Evolutionary conservation across 1,284 basidiomycete genomes (phyloP).

Genomic region (Ceratobasidium sp.): DNA sequence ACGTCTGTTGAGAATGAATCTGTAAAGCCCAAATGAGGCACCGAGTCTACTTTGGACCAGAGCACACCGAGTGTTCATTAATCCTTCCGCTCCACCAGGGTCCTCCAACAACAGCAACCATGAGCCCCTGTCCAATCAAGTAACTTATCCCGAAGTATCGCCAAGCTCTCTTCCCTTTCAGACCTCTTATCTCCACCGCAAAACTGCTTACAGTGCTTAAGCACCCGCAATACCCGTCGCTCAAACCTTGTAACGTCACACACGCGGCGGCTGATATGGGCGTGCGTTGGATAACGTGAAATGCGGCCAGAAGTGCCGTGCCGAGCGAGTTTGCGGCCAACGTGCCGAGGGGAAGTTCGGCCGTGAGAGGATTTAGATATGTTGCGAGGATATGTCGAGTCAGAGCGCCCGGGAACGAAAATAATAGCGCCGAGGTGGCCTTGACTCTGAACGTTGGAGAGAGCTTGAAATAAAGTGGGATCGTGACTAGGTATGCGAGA

Average conservation of each 20-base stretch:
- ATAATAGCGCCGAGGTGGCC: constrained; percentile 89
- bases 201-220: constrained; percentile 96
- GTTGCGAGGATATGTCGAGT: constrained; percentile 85
- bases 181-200: constrained; percentile 79
- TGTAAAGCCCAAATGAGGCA: too few species aligned
- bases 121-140: constrained; percentile 75
- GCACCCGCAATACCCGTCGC: constrained; percentile 95
- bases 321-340: constrained; percentile 88
- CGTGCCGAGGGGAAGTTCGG: constrained; percentile 87
- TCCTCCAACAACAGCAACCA: constrained; percentile 83
- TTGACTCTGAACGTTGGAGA: constrained; percentile 79
- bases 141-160: constrained; percentile 80
- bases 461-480: constrained; percentile 83
- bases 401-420: constrained; percentile 90
- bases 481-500: constrained; percentile 63
- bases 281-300: constrained; percentile 78
- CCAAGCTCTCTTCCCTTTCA: constrained; percentile 71
- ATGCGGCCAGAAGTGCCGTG: constrained; percentile 79
- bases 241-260: constrained; percentile 80
- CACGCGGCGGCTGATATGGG: constrained; percentile 65
- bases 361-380: constrained; percentile 74
- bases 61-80: constrained; percentile 61
- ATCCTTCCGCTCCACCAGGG: constrained; percentile 68
- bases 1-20: too few species aligned
- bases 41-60: constrained; percentile 54